Evolutionary conservation across 2,329 filamentous ascomycete genomes (phyloP).

Genomic region (Diaporthe sp.): DNA sequence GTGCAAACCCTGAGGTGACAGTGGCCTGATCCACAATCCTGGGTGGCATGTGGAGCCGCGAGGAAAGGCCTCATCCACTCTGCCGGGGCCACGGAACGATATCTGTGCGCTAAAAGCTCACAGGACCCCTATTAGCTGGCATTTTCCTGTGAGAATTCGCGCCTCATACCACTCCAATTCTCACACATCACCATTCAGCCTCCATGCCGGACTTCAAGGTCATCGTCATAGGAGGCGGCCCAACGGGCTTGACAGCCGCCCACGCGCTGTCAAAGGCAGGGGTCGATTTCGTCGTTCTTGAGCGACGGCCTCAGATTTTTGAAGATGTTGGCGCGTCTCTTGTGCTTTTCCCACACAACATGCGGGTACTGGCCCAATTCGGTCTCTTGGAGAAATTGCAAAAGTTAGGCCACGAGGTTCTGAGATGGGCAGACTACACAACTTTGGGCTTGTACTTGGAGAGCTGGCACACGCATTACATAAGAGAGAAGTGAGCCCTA

Average conservation of each 20-base stretch:
- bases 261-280: slow-evolving; percentile 46
- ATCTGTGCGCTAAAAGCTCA: not conserved
- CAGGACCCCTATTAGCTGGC: not conserved
- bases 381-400: slow-evolving; percentile 48
- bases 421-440: slow-evolving; percentile 15
- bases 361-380: slow-evolving; percentile 51
- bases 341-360: slow-evolving; percentile 46
- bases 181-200: not conserved
- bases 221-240: slow-evolving; percentile 48
- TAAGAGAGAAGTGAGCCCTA: slow-evolving; percentile 6
- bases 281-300: slow-evolving; percentile 56
- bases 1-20: not conserved
- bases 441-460: not conserved
- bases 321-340: slow-evolving; percentile 49
- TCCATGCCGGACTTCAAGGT: slow-evolving; percentile 42
- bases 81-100: not conserved
- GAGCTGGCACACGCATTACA: not conserved
- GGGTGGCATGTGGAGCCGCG: not conserved
- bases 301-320: slow-evolving; percentile 46
- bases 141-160: not conserved
- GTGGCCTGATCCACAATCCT: slow-evolving; percentile 6
- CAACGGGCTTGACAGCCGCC: slow-evolving; percentile 47
- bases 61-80: not conserved
- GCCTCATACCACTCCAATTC: not conserved
- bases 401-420: slow-evolving; percentile 20